Percentiles rank a stretch among this genome's conserved stretches.
Evolutionary conservation across 2,329 filamentous ascomycete species (phyloP).

Genomic region (Apiospora pterosperma): DNA sequence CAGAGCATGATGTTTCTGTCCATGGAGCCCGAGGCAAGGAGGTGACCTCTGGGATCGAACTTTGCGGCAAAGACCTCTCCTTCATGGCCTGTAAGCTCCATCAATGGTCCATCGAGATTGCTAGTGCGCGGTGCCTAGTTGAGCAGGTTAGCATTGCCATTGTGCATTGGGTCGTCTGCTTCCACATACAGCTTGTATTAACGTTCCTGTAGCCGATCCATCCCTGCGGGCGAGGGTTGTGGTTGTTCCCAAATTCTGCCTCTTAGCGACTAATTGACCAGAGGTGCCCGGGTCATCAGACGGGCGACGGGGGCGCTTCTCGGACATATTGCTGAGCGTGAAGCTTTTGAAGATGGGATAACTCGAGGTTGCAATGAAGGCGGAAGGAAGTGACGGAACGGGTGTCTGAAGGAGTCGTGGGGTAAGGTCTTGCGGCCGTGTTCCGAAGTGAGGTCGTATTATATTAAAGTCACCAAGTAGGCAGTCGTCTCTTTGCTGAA

Average conservation of each 20-base stretch:
- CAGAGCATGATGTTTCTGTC: constrained; percentile 92
- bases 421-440: too few relatives aligned
- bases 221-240: constrained; percentile 49
- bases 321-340: constrained; percentile 60
- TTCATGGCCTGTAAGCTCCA: constrained; percentile 81
- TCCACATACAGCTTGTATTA: constrained; percentile 49
- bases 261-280: constrained; percentile 81
- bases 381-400: neutral
- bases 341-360: neutral
- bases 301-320: constrained; percentile 90
- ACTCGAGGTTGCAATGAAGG: neutral
- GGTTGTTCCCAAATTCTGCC: constrained; percentile 66
- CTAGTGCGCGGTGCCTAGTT: constrained; percentile 73
- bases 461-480: neutral
- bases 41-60: constrained; percentile 83
- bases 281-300: constrained; percentile 70
- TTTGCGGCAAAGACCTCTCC: constrained; percentile 88
- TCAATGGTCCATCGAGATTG: constrained; percentile 81
- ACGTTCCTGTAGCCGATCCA: constrained; percentile 41
- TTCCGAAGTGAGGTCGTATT: neutral
- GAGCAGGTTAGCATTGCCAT: neutral
- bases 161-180: neutral
- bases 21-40: constrained; percentile 94
- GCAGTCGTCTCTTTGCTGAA: neutral
- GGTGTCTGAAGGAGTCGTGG: too few relatives aligned